These are phyloP conservation scores for Paramecium pentaurelia DNA, from an alignment of 73 alveolate species.

Conservation along the genomic window DNA sequence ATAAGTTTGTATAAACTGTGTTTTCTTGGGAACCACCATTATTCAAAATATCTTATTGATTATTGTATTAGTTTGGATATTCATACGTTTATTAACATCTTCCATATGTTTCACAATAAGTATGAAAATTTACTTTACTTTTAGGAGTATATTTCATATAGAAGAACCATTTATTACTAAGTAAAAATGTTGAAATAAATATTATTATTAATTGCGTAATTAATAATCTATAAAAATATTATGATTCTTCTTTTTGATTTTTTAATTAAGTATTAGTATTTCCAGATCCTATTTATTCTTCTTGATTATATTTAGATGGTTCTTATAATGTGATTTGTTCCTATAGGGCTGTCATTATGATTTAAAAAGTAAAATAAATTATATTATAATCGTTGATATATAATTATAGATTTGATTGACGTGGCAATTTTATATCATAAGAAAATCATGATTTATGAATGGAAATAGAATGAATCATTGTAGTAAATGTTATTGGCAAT, in stretches of 20 bases:
- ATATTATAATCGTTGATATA: not conserved
- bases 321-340: not conserved
- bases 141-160: not conserved
- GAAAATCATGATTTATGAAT: not conserved
- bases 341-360: not conserved
- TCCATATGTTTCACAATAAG: not conserved
- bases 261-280: not conserved
- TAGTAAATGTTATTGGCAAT: not conserved
- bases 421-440: not conserved
- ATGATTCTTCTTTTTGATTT: not conserved
- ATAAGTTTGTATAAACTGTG: not conserved
- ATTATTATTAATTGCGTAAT: not conserved
- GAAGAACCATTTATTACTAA: not conserved
- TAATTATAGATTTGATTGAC: not conserved
- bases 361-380: not conserved
- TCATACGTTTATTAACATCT: not conserved
- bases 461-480: not conserved
- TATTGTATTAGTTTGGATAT: not conserved
- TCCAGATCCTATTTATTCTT: not conserved
- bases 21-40: not conserved
- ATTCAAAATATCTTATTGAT: not conserved
- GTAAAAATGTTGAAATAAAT: not conserved
- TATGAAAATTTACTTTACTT: not conserved
- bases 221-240: not conserved
- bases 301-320: not conserved